These are phyloP conservation scores for Syzygium jambos DNA, from an alignment of 345 rosid genomes.

Conservation along the genomic window DNA sequence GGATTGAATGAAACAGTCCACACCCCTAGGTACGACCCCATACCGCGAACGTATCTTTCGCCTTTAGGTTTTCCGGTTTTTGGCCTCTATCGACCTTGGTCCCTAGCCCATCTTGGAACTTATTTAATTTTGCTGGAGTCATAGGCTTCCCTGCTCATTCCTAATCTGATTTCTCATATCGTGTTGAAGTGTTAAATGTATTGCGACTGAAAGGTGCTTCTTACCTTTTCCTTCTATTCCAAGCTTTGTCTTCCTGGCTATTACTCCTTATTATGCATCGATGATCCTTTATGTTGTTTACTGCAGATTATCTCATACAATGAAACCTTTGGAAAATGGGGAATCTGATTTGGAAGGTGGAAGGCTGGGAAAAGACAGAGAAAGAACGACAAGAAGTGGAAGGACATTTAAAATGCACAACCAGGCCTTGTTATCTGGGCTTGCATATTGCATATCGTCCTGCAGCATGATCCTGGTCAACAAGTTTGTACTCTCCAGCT, in stretches of 20 bases:
- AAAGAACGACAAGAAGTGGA: slow-evolving; percentile 32
- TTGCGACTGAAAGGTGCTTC: neutral
- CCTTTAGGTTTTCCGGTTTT: neutral
- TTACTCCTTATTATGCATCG: neutral
- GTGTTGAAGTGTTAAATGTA: neutral
- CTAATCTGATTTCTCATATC: neutral
- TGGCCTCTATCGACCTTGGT: neutral
- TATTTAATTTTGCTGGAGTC: neutral
- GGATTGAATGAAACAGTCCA: neutral
- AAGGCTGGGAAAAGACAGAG: slow-evolving; percentile 47
- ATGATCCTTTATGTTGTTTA: neutral
- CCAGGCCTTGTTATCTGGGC: slow-evolving; percentile 77
- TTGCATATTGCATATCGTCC: slow-evolving; percentile 91
- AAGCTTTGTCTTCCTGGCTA: neutral
- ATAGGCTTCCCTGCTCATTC: neutral
- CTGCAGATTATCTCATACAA: slow-evolving; percentile 37
- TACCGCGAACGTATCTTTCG: neutral
- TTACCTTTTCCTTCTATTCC: neutral
- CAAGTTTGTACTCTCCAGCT: slow-evolving; percentile 91
- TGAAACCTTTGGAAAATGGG: slow-evolving; percentile 51
- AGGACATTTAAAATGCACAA: slow-evolving; percentile 43
- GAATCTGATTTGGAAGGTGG: slow-evolving; percentile 83
- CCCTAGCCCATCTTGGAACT: neutral
- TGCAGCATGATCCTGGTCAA: slow-evolving; percentile 96
- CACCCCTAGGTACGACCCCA: neutral